Conservation (phyloP, 2,329 filamentous ascomycete genomes). For the Colletotrichum truncatum region DNA sequence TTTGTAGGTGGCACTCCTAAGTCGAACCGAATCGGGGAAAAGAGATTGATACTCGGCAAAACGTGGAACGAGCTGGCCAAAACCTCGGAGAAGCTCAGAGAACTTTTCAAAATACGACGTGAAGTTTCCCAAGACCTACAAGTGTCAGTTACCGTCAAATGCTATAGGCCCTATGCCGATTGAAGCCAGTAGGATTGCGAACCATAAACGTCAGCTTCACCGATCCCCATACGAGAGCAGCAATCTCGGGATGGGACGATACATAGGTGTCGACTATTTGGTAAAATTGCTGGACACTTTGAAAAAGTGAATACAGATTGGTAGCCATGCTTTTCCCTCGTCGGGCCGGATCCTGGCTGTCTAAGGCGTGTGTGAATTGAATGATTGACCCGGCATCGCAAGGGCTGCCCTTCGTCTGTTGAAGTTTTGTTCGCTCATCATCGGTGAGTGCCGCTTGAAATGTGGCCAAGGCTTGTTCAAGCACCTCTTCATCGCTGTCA, state of each 20-base stretch:
- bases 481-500: not conserved
- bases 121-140: constrained; percentile 43
- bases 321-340: not conserved
- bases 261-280: constrained; percentile 45
- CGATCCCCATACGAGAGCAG: constrained; percentile 53
- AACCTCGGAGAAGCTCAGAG: constrained; percentile 44
- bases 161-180: too few species aligned
- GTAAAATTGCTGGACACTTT: not conserved
- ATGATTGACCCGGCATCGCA: not conserved
- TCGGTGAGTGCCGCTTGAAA: not conserved
- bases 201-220: constrained; percentile 51
- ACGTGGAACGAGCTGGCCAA: constrained; percentile 44
- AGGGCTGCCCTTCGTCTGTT: rapidly evolving
- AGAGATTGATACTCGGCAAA: constrained; percentile 42
- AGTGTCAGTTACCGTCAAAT: too few species aligned
- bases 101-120: constrained; percentile 49
- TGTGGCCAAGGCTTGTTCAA: not conserved
- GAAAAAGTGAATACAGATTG: not conserved
- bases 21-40: rapidly evolving
- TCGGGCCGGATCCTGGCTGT: not conserved
- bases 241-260: constrained; percentile 45
- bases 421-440: not conserved
- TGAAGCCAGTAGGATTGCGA: constrained; percentile 3
- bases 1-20: not conserved
- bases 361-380: not conserved